Base-by-base conservation (phyloP, 148 eudicot genomes). In the Heliamphora exappendiculata region DNA sequence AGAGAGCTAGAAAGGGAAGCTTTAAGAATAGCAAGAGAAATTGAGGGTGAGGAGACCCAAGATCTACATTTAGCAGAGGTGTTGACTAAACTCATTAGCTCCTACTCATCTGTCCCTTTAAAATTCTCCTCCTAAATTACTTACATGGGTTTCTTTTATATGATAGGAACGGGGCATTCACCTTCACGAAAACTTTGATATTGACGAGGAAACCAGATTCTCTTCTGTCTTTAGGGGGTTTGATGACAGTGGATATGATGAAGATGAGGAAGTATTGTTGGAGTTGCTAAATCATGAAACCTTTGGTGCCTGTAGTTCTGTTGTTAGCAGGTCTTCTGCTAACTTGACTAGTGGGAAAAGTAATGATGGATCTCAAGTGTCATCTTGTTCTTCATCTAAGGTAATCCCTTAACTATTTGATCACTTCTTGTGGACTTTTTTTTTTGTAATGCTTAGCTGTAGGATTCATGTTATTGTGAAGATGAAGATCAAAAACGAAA, bases 41-140 rank as follows among this genome's bases (percentile, higher is more conserved):
- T 96, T 76, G 99, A 91, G 88, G 91, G 98, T 12, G 99, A 96
- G 87, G 99, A 88, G 19, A 91, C 99, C 49, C 84, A 68, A 33
- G 98, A 96, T 89, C 91, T 93, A 54, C 98, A 96, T 89, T 80
- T 93, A 72, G 99, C 98, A 14, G 99, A 93, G 97, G 99, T 96
- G 84, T 82, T 79, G 62, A 41, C 39, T 75, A 41, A 65, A 34
- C 29, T 33, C 36, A 47, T 17, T 11, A n/a, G n/a, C n/a, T 59
- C 19, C 11, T 74, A 28, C 70, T 41, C 60, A 22, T 16, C 28
- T 67, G 70, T 24, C 73, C n/a, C 41, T 9, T 26, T 26, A 14
- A 5, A 36, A 14, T 31, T 57, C 5, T 57, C 8, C 22, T 51
- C n/a, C n/a, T 44, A 16, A 65, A 22, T 26, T 55, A 53, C 11